phyloP scores from a whole-genome alignment of 768 basidiomycete genomes.

The Trametes elegans region DNA sequence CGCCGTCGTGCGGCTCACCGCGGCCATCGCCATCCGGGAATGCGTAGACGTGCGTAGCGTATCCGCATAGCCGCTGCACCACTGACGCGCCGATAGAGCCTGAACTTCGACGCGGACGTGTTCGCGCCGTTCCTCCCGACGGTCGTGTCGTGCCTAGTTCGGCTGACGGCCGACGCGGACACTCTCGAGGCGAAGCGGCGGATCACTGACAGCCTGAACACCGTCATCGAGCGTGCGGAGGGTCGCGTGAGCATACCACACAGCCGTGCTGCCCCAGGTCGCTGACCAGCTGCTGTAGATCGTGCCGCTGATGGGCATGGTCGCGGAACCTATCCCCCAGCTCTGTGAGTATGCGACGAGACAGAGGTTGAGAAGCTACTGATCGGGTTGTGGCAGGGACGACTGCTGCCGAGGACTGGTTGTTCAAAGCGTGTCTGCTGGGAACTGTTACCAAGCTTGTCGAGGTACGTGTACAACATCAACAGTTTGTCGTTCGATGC shows the following conservation, averaged over 20 bases:
- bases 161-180: conserved; percentile 68
- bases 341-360: conserved; percentile 56
- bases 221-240: conserved; percentile 56
- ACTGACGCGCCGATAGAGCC: conserved; percentile 41
- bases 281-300: conserved; percentile 45
- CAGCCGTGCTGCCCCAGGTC: not conserved
- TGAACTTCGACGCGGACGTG: conserved; percentile 56
- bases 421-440: conserved; percentile 71
- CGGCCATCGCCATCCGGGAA: conserved; percentile 75
- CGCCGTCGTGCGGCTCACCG: conserved; percentile 82
- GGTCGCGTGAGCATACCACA: conserved; percentile 30
- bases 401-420: conserved; percentile 61
- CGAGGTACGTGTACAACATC: conserved; percentile 41
- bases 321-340: conserved; percentile 63
- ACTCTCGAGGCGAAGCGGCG: conserved; percentile 75
- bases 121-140: conserved; percentile 71
- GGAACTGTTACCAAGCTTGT: conserved; percentile 69
- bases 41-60: conserved; percentile 82
- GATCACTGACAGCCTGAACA: conserved; percentile 66
- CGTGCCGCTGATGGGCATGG: conserved; percentile 56
- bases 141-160: conserved; percentile 64
- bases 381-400: conserved; percentile 49
- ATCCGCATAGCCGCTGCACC: not conserved
- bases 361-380: not conserved
- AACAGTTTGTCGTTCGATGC: too few relatives aligned